A percentile compares a stretch with the other conserved stretches of the same genome.
phyloP scores from a whole-genome alignment of 805 yeast genomes.

The Candida jianshihensis region DNA sequence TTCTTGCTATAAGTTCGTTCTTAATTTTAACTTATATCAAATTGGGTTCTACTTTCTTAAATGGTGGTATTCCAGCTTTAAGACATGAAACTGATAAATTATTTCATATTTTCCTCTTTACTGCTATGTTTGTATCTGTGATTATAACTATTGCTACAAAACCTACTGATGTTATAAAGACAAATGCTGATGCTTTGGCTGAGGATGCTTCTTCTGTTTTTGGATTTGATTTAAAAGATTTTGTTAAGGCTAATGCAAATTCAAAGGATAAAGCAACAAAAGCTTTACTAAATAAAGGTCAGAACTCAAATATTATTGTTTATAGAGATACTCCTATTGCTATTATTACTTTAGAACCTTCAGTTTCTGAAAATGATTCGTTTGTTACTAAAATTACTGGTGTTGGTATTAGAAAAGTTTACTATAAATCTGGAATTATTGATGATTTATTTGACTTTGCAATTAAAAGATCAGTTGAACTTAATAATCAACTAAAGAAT shows the following conservation, averaged over 20 bases:
- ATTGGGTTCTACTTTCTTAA: slow-evolving; percentile 8
- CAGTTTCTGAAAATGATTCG: slow-evolving; percentile 31
- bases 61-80: slow-evolving; percentile 12
- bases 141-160: slow-evolving; percentile 33
- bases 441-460: slow-evolving; percentile 61
- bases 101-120: slow-evolving; percentile 29
- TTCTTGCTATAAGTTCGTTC: slow-evolving; percentile 11
- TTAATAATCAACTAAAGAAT: slow-evolving; percentile 25
- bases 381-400: slow-evolving; percentile 49
- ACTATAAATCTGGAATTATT: slow-evolving; percentile 55
- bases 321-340: slow-evolving; percentile 75
- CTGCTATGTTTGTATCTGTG: slow-evolving; percentile 30
- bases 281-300: slow-evolving; percentile 29
- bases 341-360: slow-evolving; percentile 38
- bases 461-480: slow-evolving; percentile 36
- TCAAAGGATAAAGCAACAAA: slow-evolving; percentile 17
- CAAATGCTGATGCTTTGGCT: slow-evolving; percentile 29
- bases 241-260: slow-evolving; percentile 28
- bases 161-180: slow-evolving; percentile 43
- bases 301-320: slow-evolving; percentile 47
- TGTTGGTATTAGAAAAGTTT: slow-evolving; percentile 61
- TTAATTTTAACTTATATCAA: slow-evolving; percentile 8
- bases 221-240: slow-evolving; percentile 45
- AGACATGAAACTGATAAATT: slow-evolving; percentile 14
- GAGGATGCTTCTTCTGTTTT: slow-evolving; percentile 34